These are phyloP conservation scores for Gracilaria vermiculophylla DNA, from an alignment of 23 red algal genomes.

Conservation along the genomic window DNA sequence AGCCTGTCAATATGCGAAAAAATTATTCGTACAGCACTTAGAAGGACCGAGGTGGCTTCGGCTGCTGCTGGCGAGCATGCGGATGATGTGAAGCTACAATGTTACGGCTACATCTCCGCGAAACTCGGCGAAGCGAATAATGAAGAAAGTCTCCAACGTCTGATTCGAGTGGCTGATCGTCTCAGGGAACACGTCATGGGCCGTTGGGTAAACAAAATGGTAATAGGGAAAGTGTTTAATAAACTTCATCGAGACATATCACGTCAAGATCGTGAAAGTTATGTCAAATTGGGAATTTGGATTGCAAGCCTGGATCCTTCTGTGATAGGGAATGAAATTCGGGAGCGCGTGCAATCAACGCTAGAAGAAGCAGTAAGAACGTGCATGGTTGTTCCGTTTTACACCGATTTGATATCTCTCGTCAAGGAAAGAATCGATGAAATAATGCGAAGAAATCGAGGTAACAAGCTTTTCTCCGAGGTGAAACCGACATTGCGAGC, in stretches of 20 bases:
- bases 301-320: constrained; percentile 8
- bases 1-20: constrained; percentile 44
- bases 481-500: background rate
- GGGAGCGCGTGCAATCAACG: background rate
- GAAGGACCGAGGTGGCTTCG: constrained; percentile 36
- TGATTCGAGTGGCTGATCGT: constrained; percentile 26
- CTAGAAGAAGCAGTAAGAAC: constrained; percentile 38
- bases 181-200: constrained; percentile 38
- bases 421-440: constrained; percentile 52
- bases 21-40: constrained; percentile 33
- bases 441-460: constrained; percentile 2
- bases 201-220: constrained; percentile 19
- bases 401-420: constrained; percentile 11
- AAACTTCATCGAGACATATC: background rate
- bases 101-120: constrained; percentile 48
- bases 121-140: background rate
- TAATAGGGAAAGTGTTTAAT: constrained; percentile 17
- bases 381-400: constrained; percentile 4
- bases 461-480: constrained; percentile 24
- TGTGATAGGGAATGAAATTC: background rate
- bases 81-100: constrained; percentile 45
- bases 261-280: background rate
- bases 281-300: background rate
- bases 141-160: background rate
- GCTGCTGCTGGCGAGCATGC: background rate